Evolutionary conservation across 2,329 filamentous ascomycete species (phyloP), one percentile per base, ranked within the genome.

Genomic region (Xylariaceae sp.): DNA sequence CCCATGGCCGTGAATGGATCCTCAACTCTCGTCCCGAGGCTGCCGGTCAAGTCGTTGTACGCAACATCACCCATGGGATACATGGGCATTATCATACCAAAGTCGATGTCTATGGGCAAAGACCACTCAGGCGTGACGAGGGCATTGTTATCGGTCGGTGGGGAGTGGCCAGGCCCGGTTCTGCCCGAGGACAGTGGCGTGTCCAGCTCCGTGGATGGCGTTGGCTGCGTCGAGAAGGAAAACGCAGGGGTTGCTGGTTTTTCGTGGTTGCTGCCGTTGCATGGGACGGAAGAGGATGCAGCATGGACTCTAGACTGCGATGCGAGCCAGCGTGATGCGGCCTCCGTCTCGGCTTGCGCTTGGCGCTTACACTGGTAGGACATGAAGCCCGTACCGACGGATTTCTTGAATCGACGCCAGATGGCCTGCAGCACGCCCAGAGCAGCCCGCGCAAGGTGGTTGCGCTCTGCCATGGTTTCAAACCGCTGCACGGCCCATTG

Each of bases 401-500:
- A 74, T 63, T 76, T 78, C 63, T 76, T 78, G 50, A 84, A 72
- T 19, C 80, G 76, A 53, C 76, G 69, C 47, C 78, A 73, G 45
- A 84, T 79, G 13, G 80, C 80, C 57, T 74, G 75, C 9, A 84
- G 67, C 1, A 85, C 80, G 9, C 78, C 76, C 15, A 80, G 68
- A 0, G 80, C 81, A 2, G 78, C 73, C 41, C 72, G 76, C 2
- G 80, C 81, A 21, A 84, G 73, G 0, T 72, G 68, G 55, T 83
- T 84, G 22, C 76, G 72, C 26, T 72, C 71, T 13, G 75, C 72
- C 73, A 85, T 83, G 37, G 73, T 76, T 49, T 79, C 73, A 58
- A 85, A 84, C 5, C 81, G 74, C 59, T 83, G 76, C 56, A 81
- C 76, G 1, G 78, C 78, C 80, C 80, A 84, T 42, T 77, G 74